Base-by-base conservation (phyloP, 2,329 filamentous ascomycete genomes). In the Cordyceps tenuipes region DNA sequence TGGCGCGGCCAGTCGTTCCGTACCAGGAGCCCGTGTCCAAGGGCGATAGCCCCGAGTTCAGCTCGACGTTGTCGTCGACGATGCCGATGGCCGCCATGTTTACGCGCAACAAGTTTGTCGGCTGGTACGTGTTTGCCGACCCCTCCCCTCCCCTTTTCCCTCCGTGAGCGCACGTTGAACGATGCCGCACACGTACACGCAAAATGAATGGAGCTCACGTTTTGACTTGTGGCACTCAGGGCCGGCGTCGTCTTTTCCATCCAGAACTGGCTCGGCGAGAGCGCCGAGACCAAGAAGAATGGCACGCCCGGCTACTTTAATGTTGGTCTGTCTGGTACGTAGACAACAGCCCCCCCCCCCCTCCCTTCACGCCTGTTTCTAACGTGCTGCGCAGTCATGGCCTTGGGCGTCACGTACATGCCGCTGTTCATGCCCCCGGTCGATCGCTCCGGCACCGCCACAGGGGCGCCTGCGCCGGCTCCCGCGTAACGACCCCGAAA, bases 21-120 rank as follows among this genome's bases (percentile, higher is more conserved):
- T 97, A 94, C 74, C 85, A 90, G 74, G 88, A 88, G 67, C 90
- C 91, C 48, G 78, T 81, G 53, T 78, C 83, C 67, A 85, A 86
- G 68, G 82, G 81, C 68, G 81, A 83, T 21, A 68, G 78, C 63
- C 77, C 82, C 65, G 91, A 96, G 70, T 82, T 96, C 73, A 79
- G 84, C 57, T 87, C 88, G 74, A 90, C 80, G 31, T 69, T 87
- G 59, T 78, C 82, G 31, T 93, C 87, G 70, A 95, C 92, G 41
- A 79, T 97, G 70, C 93, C 93, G 62, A 97, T 97, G 93, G 91
- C 90, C 61, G 92, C 92, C 64, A 95, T 96, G 82, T 94, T 96
- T 72, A 94, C 89, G 67, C 83, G 91, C 66, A 96, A 96, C 77
- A 89, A 90, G 82, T 94, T 83, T 69, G 76, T 87, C 61, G 84